phyloP scores from a whole-genome alignment of 805 yeast species.

The Zygosaccharomyces pseudorouxii region DNA sequence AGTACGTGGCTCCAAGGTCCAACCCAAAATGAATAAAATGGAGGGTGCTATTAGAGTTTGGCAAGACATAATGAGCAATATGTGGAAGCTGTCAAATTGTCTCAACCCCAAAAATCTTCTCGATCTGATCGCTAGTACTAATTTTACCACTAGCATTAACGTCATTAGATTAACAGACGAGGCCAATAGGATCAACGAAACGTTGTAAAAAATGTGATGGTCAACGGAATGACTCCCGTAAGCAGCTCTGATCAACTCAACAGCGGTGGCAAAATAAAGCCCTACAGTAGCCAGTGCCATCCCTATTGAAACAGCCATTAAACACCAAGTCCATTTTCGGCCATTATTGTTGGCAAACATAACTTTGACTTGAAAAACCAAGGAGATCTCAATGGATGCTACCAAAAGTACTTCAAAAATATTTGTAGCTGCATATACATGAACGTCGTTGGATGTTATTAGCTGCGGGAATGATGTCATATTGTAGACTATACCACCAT shows the following conservation, averaged over 20 bases:
- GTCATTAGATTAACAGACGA: slow-evolving; percentile 63
- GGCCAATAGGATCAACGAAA: slow-evolving; percentile 61
- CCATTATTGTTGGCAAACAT: slow-evolving; percentile 62
- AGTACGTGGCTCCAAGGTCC: slow-evolving; percentile 35
- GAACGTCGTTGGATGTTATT: slow-evolving; percentile 38
- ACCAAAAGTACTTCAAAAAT: slow-evolving; percentile 58
- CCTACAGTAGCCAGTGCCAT: slow-evolving; percentile 54
- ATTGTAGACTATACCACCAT: slow-evolving; percentile 43
- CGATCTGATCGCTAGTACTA: slow-evolving; percentile 61
- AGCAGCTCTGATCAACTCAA: slow-evolving; percentile 39
- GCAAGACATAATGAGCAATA: slow-evolving; percentile 70
- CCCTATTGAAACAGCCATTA: slow-evolving; percentile 38
- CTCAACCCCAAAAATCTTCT: slow-evolving; percentile 73
- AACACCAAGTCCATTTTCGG: slow-evolving; percentile 37
- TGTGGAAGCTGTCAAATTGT: slow-evolving; percentile 79
- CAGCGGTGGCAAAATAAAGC: slow-evolving; percentile 52
- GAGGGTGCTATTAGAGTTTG: slow-evolving; percentile 84
- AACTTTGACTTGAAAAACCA: slow-evolving; percentile 66
- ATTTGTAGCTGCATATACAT: slow-evolving; percentile 56
- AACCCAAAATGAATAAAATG: slow-evolving; percentile 54
- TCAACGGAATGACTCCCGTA: slow-evolving; percentile 27
- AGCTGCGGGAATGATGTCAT: slow-evolving; percentile 46
- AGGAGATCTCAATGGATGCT: slow-evolving; percentile 55
- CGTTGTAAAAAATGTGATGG: slow-evolving; percentile 43
- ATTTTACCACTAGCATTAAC: slow-evolving; percentile 55